These are phyloP conservation scores for Arabis hirsuta DNA, from an alignment of 345 rosid genomes.

Conservation along the genomic window DNA sequence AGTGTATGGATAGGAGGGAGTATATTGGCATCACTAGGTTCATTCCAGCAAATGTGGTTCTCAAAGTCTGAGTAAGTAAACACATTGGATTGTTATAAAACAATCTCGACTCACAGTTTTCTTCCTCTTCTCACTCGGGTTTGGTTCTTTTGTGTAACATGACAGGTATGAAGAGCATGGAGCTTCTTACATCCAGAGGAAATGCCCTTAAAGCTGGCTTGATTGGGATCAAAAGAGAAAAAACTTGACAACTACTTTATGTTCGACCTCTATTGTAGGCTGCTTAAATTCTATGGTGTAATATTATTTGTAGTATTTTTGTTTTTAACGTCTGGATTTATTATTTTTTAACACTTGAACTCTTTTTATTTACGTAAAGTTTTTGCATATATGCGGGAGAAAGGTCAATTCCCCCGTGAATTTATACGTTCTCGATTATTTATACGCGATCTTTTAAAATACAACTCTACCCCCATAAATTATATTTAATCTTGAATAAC, in stretches of 20 bases:
- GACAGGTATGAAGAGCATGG: conserved; percentile 93
- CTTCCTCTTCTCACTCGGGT: background rate
- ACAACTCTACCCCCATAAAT: too few species aligned
- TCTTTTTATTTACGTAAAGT: too few species aligned
- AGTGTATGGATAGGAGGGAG: conserved; percentile 97
- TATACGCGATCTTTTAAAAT: too few species aligned
- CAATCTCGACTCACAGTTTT: conserved; percentile 51
- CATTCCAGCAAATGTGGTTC: conserved; percentile 99
- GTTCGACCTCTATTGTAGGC: background rate
- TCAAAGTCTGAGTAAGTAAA: conserved; percentile 48
- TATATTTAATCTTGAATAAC: too few species aligned
- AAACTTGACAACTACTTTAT: background rate
- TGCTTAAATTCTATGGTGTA: background rate
- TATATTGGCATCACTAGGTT: conserved; percentile 88
- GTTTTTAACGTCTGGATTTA: background rate
- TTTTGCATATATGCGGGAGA: too few species aligned
- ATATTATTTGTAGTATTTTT: background rate
- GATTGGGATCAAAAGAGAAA: background rate
- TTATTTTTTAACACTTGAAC: too few species aligned
- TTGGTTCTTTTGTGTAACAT: conserved; percentile 9
- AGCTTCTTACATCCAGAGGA: conserved; percentile 85
- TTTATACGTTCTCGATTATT: too few species aligned
- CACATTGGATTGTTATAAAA: conserved; percentile 44
- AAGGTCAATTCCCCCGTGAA: too few species aligned
- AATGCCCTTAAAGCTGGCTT: conserved; percentile 64